Percentiles rank a stretch among this genome's conserved stretches.
These are phyloP conservation scores for Ostreobium quekettii DNA, from an alignment of 139 green algal genomes.

Conservation along the genomic window DNA sequence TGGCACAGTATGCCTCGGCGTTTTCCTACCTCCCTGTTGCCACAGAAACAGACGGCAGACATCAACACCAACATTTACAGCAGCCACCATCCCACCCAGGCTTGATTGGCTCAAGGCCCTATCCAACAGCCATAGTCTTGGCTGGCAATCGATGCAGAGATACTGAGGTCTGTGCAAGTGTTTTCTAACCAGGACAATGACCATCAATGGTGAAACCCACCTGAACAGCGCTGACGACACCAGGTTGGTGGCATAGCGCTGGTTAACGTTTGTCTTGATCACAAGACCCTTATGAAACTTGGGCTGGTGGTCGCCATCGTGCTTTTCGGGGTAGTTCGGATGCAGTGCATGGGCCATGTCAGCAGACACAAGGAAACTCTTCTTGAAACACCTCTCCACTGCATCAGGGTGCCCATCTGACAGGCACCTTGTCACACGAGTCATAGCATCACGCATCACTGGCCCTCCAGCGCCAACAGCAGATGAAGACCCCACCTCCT, in stretches of 20 bases:
- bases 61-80: conserved; percentile 6
- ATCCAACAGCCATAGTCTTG: too few species aligned
- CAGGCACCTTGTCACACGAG: conserved; percentile 48
- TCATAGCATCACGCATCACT: conserved; percentile 85
- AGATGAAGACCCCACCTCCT: conserved; percentile 80
- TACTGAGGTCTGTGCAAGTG: neutral
- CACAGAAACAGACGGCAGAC: neutral
- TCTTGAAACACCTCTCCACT: conserved; percentile 35
- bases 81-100: neutral
- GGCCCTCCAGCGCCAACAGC: conserved; percentile 75
- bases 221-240: conserved; percentile 78
- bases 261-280: conserved; percentile 94
- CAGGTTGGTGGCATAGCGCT: conserved; percentile 87
- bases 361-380: conserved; percentile 72
- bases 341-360: conserved; percentile 97
- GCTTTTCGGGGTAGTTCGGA: conserved; percentile 81
- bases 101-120: too few species aligned
- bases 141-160: too few species aligned
- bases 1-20: conserved; percentile 63
- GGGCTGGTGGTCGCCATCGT: conserved; percentile 64
- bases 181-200: neutral
- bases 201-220: conserved; percentile 20
- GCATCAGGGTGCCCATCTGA: conserved; percentile 22
- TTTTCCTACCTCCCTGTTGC: conserved; percentile 47
- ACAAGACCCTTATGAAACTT: conserved; percentile 68